Evolutionary conservation across 345 rosid genomes (phyloP).

Genomic region (Excoecaria agallocha): DNA sequence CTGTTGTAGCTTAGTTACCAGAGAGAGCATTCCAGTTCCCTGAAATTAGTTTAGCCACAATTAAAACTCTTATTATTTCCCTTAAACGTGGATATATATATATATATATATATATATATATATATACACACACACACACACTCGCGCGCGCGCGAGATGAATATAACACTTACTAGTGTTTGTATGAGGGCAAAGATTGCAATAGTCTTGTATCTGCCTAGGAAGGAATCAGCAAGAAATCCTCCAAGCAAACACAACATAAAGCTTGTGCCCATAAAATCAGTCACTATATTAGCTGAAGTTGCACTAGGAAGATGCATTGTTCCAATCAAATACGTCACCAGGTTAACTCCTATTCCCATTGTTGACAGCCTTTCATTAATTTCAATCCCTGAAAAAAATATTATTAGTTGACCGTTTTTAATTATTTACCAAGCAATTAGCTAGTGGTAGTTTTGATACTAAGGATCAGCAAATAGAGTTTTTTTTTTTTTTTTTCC

Average conservation of each 20-base stretch:
- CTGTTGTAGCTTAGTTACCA: slow-evolving; percentile 53
- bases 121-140: no score
- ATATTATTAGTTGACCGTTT: not conserved
- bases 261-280: slow-evolving; percentile 65
- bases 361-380: slow-evolving; percentile 66
- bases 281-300: slow-evolving; percentile 62
- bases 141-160: no score
- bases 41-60: no score
- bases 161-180: slow-evolving; percentile 42
- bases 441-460: no score
- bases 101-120: no score
- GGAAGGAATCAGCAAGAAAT: slow-evolving; percentile 62
- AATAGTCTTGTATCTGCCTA: slow-evolving; percentile 64
- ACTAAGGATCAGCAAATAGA: no score
- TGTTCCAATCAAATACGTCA: slow-evolving; percentile 55
- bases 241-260: slow-evolving; percentile 63
- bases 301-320: slow-evolving; percentile 59
- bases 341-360: slow-evolving; percentile 64
- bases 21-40: slow-evolving; percentile 73
- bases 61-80: no score
- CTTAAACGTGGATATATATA: no score
- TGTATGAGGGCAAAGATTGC: slow-evolving; percentile 66
- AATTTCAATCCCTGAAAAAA: slow-evolving; percentile 49
- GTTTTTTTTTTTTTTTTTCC: no score
- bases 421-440: not conserved